Conservation (phyloP, 2,329 filamentous ascomycete species). For the Diaporthe amygdali region DNA sequence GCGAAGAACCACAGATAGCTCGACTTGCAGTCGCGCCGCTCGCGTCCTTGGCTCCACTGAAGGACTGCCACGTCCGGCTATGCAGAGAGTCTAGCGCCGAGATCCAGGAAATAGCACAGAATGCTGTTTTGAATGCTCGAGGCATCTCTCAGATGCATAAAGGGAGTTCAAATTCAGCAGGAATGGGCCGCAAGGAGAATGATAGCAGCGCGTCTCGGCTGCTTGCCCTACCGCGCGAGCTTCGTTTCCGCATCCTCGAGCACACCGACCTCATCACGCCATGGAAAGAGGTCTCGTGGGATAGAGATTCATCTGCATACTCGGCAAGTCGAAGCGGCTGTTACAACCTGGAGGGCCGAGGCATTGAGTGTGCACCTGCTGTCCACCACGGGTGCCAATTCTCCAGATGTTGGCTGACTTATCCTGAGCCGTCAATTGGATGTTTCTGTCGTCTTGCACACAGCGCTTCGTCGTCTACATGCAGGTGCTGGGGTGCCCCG, state of each 20-base stretch:
- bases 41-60: background rate
- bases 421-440: background rate
- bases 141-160: background rate
- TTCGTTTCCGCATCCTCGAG: conserved; percentile 28
- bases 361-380: background rate
- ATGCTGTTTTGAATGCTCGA: background rate
- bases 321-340: background rate
- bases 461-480: conserved; percentile 23
- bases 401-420: background rate
- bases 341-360: background rate
- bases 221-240: conserved; percentile 28
- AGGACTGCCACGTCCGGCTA: background rate
- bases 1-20: background rate
- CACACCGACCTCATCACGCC: conserved; percentile 33
- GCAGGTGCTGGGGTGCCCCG: conserved; percentile 27
- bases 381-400: conserved; percentile 12
- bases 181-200: too few species aligned
- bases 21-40: background rate
- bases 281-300: conserved; percentile 28
- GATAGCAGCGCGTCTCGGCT: background rate
- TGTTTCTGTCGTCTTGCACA: conserved; percentile 26
- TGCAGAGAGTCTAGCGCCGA: background rate
- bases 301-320: background rate
- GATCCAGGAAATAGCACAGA: conserved; percentile 19
- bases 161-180: background rate